These are phyloP conservation scores for Blastobotrys indianensis DNA, from an alignment of 1,139 yeast genomes.

Conservation along the genomic window DNA sequence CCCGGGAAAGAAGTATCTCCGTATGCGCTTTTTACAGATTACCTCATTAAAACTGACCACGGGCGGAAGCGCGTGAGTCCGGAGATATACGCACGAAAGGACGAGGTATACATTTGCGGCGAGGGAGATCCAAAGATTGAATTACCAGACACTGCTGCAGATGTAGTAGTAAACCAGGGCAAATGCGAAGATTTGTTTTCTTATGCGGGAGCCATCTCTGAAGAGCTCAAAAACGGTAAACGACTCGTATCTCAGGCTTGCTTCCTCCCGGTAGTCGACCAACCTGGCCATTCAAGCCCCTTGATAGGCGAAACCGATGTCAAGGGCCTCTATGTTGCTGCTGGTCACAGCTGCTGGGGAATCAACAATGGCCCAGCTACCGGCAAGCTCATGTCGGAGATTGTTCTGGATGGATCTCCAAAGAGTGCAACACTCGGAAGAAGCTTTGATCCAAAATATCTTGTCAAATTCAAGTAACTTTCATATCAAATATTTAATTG, in stretches of 20 bases:
- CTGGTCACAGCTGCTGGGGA: slow-evolving; percentile 99
- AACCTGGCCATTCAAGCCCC: slow-evolving; percentile 90
- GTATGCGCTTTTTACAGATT: slow-evolving; percentile 81
- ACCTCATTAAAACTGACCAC: slow-evolving; percentile 36
- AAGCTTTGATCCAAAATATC: slow-evolving; percentile 17
- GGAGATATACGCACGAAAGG: slow-evolving; percentile 90
- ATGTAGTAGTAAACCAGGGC: slow-evolving; percentile 79
- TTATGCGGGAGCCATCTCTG: slow-evolving; percentile 74
- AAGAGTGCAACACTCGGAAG: slow-evolving; percentile 37
- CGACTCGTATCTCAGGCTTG: slow-evolving; percentile 88
- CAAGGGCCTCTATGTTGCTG: slow-evolving; percentile 67
- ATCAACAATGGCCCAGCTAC: slow-evolving; percentile 97
- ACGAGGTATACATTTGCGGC: slow-evolving; percentile 95
- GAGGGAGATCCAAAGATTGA: slow-evolving; percentile 91
- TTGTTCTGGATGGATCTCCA: slow-evolving; percentile 66
- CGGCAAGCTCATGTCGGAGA: slow-evolving; percentile 85
- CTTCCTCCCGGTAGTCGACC: slow-evolving; percentile 88
- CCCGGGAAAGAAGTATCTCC: slow-evolving; percentile 75
- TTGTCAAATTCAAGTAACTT: no score
- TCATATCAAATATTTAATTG: no score
- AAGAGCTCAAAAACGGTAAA: slow-evolving; percentile 66
- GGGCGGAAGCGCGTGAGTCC: slow-evolving; percentile 52
- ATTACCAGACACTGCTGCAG: slow-evolving; percentile 90
- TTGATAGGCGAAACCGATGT: slow-evolving; percentile 90
- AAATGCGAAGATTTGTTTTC: slow-evolving; percentile 84